These are phyloP conservation scores for Capsicum pubescens DNA, from an alignment of 257 asterid genomes.

Conservation along the genomic window DNA sequence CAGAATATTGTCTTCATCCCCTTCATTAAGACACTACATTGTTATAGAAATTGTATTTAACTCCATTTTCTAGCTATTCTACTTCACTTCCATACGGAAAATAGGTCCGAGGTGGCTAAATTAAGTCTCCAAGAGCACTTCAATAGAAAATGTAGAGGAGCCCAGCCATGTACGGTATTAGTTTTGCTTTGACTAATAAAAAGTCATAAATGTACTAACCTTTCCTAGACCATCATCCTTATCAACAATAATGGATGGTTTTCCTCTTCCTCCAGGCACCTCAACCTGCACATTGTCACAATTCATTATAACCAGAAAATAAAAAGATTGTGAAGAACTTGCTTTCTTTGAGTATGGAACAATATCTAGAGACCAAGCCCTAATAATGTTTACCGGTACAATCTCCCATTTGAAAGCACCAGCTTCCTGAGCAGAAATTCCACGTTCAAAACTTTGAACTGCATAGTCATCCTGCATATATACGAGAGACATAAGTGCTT, in stretches of 20 bases:
- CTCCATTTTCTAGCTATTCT: slow-evolving; percentile 21
- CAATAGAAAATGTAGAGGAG: slow-evolving; percentile 7
- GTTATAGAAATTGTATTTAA: not conserved
- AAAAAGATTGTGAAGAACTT: not conserved
- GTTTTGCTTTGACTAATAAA: not conserved
- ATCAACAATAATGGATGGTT: slow-evolving; percentile 84
- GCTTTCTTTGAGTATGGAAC: slow-evolving; percentile 18
- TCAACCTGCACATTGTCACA: slow-evolving; percentile 71
- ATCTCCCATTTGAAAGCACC: slow-evolving; percentile 96
- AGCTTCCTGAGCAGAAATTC: slow-evolving; percentile 90
- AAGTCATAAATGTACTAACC: slow-evolving; percentile 48
- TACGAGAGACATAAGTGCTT: not conserved
- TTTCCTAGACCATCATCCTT: slow-evolving; percentile 98
- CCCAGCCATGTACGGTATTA: not conserved
- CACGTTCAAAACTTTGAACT: slow-evolving; percentile 94
- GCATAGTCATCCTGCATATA: slow-evolving; percentile 79
- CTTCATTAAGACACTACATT: not conserved
- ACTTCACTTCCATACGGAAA: not conserved
- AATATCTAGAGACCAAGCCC: slow-evolving; percentile 28
- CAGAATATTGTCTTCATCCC: slow-evolving; percentile 9
- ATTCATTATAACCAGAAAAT: not conserved
- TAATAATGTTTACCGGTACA: slow-evolving; percentile 63
- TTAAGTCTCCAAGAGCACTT: not conserved
- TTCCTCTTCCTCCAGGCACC: slow-evolving; percentile 98
- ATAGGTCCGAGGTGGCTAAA: not conserved